Evolutionary conservation across 495 filamentous ascomycete genomes (phyloP), one percentile per base, ranked within the genome.

Genomic region (Hyaloscypha hepaticicola): DNA sequence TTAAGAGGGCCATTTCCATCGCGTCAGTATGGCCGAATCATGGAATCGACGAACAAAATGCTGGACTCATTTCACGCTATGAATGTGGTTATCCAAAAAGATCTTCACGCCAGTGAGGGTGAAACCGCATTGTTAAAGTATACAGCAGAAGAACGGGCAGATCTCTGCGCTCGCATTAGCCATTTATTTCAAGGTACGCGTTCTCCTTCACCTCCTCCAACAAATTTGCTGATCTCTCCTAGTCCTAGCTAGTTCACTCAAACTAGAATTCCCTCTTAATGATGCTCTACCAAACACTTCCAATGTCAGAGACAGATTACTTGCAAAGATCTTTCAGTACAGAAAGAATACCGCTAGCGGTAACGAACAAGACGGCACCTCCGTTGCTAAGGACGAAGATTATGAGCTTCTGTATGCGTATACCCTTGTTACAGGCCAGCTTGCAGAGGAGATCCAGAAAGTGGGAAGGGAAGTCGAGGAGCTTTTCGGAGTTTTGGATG

Each of bases 51-150:
- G 2, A 84, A 88, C 50, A 85, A 86, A 48, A 91, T 96, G 75
- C 85, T 97, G 14, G 93, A 98, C 75, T 87, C 90, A 26, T 96
- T 98, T 73, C 90, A 97, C 73, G 91, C 94, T 41, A 96, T 99
- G 89, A 96, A 93, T 69, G 85, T 97, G 2, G 87, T 97, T 68
- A 91, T 97, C 64, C 79, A 89, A 75, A 94, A 94, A 73, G 89
- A 90, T 55, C 81, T 89, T 11, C 84, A 83, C 31, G 84, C 90
- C 21, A 93, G 85, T 14, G 85, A 89, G 55, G 92, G 93, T 0
- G 95, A 97, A 75, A 82, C 87, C 52, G 83, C 85, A 25, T 83
- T 97, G 53, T 78, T 98, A 41, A 81, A 85, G 61, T 90, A 89
- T 72, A 99, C 95, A 3, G 84, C 85, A 9, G 78, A 82, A n/a